A percentile compares a stretch with the other conserved stretches of the same genome.
These are phyloP conservation scores for Aspergillus ochraceoroseus DNA, from an alignment of 2,329 filamentous ascomycete genomes.

Conservation along the genomic window DNA sequence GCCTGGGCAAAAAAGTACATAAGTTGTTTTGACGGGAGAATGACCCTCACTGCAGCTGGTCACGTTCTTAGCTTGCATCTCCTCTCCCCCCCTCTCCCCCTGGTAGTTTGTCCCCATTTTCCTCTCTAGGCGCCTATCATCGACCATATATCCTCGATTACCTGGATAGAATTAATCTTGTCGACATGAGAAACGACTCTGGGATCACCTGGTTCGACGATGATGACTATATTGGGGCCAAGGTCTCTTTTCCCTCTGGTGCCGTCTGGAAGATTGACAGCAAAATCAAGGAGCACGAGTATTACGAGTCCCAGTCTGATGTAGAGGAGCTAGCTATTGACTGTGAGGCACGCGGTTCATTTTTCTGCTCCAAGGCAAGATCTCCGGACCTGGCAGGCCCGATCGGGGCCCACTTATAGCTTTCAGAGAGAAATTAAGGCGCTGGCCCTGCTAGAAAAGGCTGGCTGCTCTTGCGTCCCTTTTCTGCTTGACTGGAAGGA, in stretches of 20 bases:
- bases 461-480: constrained; percentile 1
- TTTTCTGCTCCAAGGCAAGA: constrained; percentile 1
- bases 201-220: constrained; percentile 10
- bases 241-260: constrained; percentile 3
- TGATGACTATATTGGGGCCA: constrained; percentile 2
- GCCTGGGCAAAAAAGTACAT: too few species aligned
- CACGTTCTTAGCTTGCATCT: too few species aligned
- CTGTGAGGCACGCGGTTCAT: constrained; percentile 4
- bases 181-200: constrained; percentile 2
- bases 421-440: constrained; percentile 1
- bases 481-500: neutral
- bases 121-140: too few species aligned
- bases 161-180: too few species aligned
- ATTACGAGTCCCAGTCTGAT: neutral
- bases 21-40: too few species aligned
- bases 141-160: too few species aligned
- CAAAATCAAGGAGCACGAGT: constrained; percentile 5
- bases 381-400: constrained; percentile 3
- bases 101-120: too few species aligned
- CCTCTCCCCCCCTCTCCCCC: too few species aligned
- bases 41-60: too few species aligned
- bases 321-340: neutral
- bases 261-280: constrained; percentile 1
- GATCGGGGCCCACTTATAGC: neutral
- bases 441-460: neutral